Evolutionary conservation across 2,329 filamentous ascomycete genomes (phyloP).

Genomic region (Corinectria fuckeliana): DNA sequence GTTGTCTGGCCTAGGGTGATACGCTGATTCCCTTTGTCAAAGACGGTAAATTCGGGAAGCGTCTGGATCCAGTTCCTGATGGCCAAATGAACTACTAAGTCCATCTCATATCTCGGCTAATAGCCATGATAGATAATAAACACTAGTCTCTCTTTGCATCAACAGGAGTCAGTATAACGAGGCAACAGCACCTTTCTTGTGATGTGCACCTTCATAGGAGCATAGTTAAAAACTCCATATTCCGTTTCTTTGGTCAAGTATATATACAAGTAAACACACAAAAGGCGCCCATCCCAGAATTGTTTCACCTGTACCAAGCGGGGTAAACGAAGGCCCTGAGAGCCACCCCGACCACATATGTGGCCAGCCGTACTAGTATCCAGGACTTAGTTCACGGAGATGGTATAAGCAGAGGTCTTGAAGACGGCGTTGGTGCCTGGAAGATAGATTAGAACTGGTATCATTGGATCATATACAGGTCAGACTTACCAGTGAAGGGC

Average conservation of each 20-base stretch:
- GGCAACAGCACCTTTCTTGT: too few species aligned
- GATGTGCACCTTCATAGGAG: too few species aligned
- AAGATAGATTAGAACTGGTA: neutral
- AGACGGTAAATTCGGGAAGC: too few species aligned
- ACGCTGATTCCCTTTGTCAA: conserved; percentile 58
- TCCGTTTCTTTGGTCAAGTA: neutral
- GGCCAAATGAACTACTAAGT: too few species aligned
- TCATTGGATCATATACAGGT: too few species aligned
- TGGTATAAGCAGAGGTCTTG: conserved; percentile 5
- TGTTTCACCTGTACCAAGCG: neutral
- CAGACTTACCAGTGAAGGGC: conserved; percentile 53
- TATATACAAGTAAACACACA: neutral
- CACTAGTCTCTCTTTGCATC: too few species aligned
- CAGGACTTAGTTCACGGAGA: conserved; percentile 6
- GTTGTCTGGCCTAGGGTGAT: conserved; percentile 61
- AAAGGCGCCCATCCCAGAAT: neutral
- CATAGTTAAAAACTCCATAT: neutral
- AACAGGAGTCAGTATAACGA: too few species aligned
- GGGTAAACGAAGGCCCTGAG: neutral
- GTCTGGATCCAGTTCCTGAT: conserved; percentile 59
- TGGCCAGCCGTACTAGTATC: neutral
- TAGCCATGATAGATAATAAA: too few species aligned
- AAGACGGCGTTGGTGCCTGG: conserved; percentile 11
- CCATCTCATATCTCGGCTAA: too few species aligned
- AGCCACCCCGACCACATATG: neutral